These are phyloP conservation scores for Albatrellus ellisii DNA, from an alignment of 768 basidiomycete species.

Conservation along the genomic window DNA sequence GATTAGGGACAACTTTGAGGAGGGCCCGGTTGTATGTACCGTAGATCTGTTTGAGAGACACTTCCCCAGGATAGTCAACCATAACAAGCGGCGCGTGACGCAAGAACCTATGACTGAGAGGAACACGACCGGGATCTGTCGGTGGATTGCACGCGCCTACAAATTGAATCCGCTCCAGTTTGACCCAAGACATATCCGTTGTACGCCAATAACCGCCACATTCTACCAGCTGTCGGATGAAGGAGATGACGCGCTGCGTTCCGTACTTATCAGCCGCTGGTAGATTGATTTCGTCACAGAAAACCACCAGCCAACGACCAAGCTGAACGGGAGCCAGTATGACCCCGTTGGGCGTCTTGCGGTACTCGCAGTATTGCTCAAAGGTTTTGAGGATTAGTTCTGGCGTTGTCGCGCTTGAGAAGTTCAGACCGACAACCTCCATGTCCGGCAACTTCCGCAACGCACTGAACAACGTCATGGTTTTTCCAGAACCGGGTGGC, in stretches of 20 bases:
- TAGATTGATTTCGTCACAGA: slow-evolving; percentile 98
- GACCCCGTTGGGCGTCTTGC: slow-evolving; percentile 97
- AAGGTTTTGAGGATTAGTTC: slow-evolving; percentile 98
- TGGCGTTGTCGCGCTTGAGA: slow-evolving; percentile 96
- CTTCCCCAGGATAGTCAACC: slow-evolving; percentile 98
- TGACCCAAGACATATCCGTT: slow-evolving; percentile 93
- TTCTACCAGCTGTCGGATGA: slow-evolving; percentile 94
- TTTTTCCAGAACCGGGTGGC: slow-evolving; percentile 99
- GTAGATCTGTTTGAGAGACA: slow-evolving; percentile 96
- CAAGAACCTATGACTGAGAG: slow-evolving; percentile 92
- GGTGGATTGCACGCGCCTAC: slow-evolving; percentile 99
- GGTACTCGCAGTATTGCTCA: slow-evolving; percentile 98
- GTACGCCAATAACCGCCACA: slow-evolving; percentile 91
- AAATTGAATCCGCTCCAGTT: slow-evolving; percentile 96
- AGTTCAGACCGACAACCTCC: slow-evolving; percentile 98
- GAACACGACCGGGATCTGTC: slow-evolving; percentile 98
- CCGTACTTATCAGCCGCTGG: slow-evolving; percentile 97
- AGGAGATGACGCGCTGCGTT: slow-evolving; percentile 96
- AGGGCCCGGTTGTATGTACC: slow-evolving; percentile 94
- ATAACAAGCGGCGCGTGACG: slow-evolving; percentile 95
- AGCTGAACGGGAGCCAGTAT: slow-evolving; percentile 89
- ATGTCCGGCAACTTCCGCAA: slow-evolving; percentile 95
- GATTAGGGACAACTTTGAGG: slow-evolving; percentile 89
- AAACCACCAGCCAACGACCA: slow-evolving; percentile 97
- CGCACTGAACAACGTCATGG: slow-evolving; percentile 98